Percentiles rank a stretch among this genome's conserved stretches.
Conservation (phyloP, 116 monocot genomes). For the Cymodocea nodosa region DNA sequence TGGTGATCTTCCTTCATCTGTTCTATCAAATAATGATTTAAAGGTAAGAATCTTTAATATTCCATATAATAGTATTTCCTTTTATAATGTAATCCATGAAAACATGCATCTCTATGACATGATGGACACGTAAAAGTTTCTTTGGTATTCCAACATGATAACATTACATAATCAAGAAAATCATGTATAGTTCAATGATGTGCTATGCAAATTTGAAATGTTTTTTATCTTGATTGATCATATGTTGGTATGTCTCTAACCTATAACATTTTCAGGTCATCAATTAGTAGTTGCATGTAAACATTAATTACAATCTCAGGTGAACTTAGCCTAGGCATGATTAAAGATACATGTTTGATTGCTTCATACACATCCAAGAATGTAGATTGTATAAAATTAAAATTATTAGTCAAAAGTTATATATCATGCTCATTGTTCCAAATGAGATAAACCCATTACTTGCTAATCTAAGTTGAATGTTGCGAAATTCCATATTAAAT, state of each 20-base stretch:
- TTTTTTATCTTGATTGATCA: not conserved
- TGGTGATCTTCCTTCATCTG: too few relatives aligned
- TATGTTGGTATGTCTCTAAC: slow-evolving; percentile 1
- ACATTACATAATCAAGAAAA: not conserved
- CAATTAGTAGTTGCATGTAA: slow-evolving; percentile 1
- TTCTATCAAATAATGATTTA: too few relatives aligned
- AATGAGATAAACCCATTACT: too few relatives aligned
- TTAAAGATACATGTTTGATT: too few relatives aligned
- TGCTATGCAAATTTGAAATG: not conserved
- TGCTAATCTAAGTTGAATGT: too few relatives aligned
- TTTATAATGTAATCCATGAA: not conserved
- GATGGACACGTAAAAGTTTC: slow-evolving; percentile 1
- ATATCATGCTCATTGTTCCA: too few relatives aligned
- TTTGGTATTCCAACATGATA: slow-evolving; percentile 8
- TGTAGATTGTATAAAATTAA: too few relatives aligned
- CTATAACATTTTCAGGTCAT: slow-evolving; percentile 6
- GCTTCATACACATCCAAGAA: too few relatives aligned
- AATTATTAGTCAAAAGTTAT: too few relatives aligned
- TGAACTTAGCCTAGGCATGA: not conserved
- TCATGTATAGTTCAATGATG: slow-evolving; percentile 11
- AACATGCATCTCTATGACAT: not conserved
- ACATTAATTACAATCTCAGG: slow-evolving; percentile 11
- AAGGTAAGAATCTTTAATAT: not conserved
- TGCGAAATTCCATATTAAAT: too few relatives aligned
- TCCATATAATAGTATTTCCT: not conserved